These are phyloP conservation scores for Citrus trifoliata DNA, from an alignment of 345 rosid species.

Conservation along the genomic window DNA sequence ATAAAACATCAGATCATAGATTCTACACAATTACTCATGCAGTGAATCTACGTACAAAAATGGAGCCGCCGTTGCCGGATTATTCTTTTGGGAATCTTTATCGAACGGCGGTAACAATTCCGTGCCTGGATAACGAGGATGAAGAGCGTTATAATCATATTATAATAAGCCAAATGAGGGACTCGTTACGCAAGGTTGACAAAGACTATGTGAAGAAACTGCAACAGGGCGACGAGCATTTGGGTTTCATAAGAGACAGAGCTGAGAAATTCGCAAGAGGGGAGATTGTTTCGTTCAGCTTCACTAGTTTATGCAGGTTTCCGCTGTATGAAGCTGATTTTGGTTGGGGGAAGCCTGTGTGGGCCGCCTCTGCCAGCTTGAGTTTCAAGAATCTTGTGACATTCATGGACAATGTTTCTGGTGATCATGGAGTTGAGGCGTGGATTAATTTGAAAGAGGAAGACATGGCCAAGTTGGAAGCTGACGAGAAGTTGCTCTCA, in stretches of 20 bases:
- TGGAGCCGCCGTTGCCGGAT: background rate
- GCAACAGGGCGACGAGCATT: slow-evolving; percentile 25
- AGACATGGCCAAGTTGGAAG: slow-evolving; percentile 29
- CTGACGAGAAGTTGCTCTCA: slow-evolving; percentile 15
- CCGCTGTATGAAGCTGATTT: slow-evolving; percentile 37
- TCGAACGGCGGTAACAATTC: slow-evolving; percentile 12
- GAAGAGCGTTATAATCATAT: slow-evolving; percentile 14
- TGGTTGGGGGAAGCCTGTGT: slow-evolving; percentile 39
- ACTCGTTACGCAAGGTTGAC: slow-evolving; percentile 24
- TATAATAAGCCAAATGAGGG: slow-evolving; percentile 19
- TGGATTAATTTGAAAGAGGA: slow-evolving; percentile 23
- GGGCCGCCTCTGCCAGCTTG: slow-evolving; percentile 20
- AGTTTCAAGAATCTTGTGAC: slow-evolving; percentile 21
- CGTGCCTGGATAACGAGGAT: background rate
- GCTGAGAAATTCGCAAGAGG: slow-evolving; percentile 18
- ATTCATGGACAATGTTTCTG: slow-evolving; percentile 22
- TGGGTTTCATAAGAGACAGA: slow-evolving; percentile 6
- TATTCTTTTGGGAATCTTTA: slow-evolving; percentile 38
- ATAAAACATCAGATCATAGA: background rate
- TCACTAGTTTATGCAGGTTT: slow-evolving; percentile 39
- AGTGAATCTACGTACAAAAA: slow-evolving; percentile 27
- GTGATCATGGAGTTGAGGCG: slow-evolving; percentile 32
- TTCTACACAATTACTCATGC: slow-evolving; percentile 15
- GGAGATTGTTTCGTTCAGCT: slow-evolving; percentile 24
- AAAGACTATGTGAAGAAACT: slow-evolving; percentile 28